Conservation (phyloP, 1,284 basidiomycete genomes). For the Ustilago vetiveriae region DNA sequence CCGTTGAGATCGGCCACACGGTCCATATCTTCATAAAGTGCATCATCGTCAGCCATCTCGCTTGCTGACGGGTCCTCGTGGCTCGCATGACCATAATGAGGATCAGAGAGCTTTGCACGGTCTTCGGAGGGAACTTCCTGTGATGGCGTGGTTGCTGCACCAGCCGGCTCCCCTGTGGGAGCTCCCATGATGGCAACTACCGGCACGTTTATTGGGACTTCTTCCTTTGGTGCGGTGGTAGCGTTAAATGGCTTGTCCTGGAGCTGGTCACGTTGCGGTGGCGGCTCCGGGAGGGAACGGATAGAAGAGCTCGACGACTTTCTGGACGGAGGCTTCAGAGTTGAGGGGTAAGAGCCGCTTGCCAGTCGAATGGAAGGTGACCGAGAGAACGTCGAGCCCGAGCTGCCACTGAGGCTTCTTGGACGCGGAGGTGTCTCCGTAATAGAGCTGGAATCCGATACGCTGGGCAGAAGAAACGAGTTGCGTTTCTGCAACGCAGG, state of each 20-base stretch:
- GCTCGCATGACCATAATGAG: background rate
- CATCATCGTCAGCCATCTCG: constrained; percentile 25
- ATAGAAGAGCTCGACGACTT: constrained; percentile 36
- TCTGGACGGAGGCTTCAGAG: constrained; percentile 25
- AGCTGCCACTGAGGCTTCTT: constrained; percentile 28
- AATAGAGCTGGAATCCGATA: constrained; percentile 12
- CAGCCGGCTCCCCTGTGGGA: background rate
- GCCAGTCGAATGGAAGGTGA: constrained; percentile 43
- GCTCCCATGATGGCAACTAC: constrained; percentile 10
- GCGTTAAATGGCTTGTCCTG: background rate
- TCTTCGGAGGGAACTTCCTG: background rate
- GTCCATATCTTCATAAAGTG: constrained; percentile 42
- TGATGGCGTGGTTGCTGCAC: background rate
- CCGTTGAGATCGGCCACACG: constrained; percentile 28
- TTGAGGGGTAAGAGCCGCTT: constrained; percentile 42
- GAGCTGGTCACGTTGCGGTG: background rate
- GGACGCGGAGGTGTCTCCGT: constrained; percentile 26
- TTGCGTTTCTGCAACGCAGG: constrained; percentile 12
- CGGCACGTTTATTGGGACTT: background rate
- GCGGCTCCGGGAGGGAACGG: constrained; percentile 29
- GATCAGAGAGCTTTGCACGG: background rate
- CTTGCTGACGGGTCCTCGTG: background rate
- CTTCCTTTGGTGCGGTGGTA: background rate
- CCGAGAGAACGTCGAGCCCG: constrained; percentile 17
- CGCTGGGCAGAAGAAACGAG: constrained; percentile 19